phyloP scores from a whole-genome alignment of 139 green algal species.

The Chlamydomonas sp. region DNA sequence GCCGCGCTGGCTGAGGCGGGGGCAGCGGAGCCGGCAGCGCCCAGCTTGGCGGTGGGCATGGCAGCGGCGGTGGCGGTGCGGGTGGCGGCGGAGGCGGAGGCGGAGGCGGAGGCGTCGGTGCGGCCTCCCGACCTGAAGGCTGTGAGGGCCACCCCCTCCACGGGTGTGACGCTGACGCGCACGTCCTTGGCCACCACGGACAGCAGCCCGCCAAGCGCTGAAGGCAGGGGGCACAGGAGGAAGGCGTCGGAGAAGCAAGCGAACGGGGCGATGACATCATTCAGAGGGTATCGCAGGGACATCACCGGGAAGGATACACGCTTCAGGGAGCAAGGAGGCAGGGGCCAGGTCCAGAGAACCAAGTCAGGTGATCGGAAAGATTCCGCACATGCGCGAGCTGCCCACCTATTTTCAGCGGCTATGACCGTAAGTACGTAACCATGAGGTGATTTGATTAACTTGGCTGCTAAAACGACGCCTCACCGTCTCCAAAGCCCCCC shows the following conservation, averaged over 20 bases:
- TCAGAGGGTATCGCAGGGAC: no score
- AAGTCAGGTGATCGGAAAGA: no score
- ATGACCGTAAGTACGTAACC: no score
- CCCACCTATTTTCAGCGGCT: no score
- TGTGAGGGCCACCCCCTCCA: background rate
- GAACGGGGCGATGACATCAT: background rate
- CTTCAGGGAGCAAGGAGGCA: no score
- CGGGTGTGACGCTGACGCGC: conserved; percentile 14
- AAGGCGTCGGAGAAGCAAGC: conserved; percentile 27
- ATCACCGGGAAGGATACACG: no score
- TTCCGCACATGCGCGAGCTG: no score
- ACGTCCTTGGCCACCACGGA: conserved; percentile 56
- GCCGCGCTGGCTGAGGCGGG: background rate
- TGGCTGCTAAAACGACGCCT: background rate
- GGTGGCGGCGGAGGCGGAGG: background rate
- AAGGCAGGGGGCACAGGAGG: background rate
- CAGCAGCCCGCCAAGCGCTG: conserved; percentile 60
- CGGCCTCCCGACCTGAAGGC: conserved; percentile 18
- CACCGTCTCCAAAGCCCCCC: conserved; percentile 25
- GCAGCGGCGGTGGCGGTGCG: background rate
- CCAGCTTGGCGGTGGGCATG: no score
- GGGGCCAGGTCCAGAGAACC: no score
- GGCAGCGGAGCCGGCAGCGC: background rate
- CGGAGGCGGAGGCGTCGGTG: background rate
- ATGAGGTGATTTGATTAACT: background rate